Evolutionary conservation across 306 rosid species (phyloP).

Genomic region (Arachis stenosperma): DNA sequence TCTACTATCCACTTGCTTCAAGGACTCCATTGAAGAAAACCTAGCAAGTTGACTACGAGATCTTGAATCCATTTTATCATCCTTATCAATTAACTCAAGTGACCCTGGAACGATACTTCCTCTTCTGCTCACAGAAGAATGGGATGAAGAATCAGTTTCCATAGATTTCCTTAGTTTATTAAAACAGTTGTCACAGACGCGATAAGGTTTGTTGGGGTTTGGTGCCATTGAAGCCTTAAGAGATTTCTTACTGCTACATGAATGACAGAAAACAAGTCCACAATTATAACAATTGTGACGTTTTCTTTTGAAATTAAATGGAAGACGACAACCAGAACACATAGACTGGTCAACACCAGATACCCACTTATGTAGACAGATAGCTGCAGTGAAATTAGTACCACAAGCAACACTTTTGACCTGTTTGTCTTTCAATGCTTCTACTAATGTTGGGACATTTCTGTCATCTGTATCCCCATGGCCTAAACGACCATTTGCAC

Average conservation of each 20-base stretch:
- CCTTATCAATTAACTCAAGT: slow-evolving; percentile 71
- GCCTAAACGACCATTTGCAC: slow-evolving; percentile 98
- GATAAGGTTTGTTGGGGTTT: slow-evolving; percentile 96
- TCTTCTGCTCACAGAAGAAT: slow-evolving; percentile 87
- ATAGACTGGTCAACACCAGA: slow-evolving; percentile 98
- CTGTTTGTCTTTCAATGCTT: slow-evolving; percentile 93
- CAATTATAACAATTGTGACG: slow-evolving; percentile 98
- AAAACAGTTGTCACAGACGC: slow-evolving; percentile 95
- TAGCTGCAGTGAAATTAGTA: slow-evolving; percentile 89
- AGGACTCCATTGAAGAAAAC: slow-evolving; percentile 80
- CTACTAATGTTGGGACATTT: slow-evolving; percentile 78
- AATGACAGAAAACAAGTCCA: slow-evolving; percentile 97
- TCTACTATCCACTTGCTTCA: slow-evolving; percentile 84
- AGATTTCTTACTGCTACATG: slow-evolving; percentile 97
- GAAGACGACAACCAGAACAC: slow-evolving; percentile 98
- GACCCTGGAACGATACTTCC: slow-evolving; percentile 85
- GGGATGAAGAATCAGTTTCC: slow-evolving; percentile 80
- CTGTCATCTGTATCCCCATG: slow-evolving; percentile 91
- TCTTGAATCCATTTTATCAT: slow-evolving; percentile 78
- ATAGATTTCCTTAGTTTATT: slow-evolving; percentile 75
- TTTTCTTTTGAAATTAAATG: slow-evolving; percentile 94
- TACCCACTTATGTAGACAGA: slow-evolving; percentile 98
- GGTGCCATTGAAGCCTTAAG: slow-evolving; percentile 99
- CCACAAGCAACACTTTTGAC: slow-evolving; percentile 97
- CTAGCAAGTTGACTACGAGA: slow-evolving; percentile 76